A percentile compares a stretch with the other conserved stretches of the same genome.
phyloP scores from a whole-genome alignment of 129 eudicot genomes.

The Arctium lappa region DNA sequence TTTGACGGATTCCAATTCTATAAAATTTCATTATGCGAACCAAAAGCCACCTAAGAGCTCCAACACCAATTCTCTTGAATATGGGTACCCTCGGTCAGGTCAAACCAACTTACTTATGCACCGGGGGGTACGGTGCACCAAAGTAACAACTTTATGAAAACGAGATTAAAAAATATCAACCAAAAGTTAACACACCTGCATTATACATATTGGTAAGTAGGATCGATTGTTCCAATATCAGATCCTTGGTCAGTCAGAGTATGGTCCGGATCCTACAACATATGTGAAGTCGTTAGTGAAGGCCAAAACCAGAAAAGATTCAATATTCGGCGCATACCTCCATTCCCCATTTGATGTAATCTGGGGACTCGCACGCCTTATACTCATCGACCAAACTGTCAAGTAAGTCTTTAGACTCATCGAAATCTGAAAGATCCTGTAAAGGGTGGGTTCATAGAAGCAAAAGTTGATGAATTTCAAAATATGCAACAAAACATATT shows the following conservation, averaged over 20 bases:
- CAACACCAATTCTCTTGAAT: neutral
- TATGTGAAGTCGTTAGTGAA: neutral
- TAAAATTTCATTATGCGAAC: too few species aligned
- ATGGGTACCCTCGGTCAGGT: neutral
- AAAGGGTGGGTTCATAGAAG: neutral
- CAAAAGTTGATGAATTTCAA: neutral
- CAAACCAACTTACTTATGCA: neutral
- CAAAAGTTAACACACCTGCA: slow-evolving; percentile 1
- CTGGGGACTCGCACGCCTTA: slow-evolving; percentile 88
- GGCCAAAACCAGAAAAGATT: neutral
- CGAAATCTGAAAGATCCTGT: slow-evolving; percentile 88
- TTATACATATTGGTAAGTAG: slow-evolving; percentile 47
- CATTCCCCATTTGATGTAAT: slow-evolving; percentile 93
- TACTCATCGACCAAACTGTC: slow-evolving; percentile 87
- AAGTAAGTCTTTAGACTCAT: slow-evolving; percentile 73
- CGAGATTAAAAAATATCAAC: neutral
- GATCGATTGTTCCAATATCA: slow-evolving; percentile 61
- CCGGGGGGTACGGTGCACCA: neutral
- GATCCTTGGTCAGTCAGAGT: slow-evolving; percentile 63
- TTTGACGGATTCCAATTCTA: too few species aligned
- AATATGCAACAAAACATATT: neutral
- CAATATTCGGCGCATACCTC: slow-evolving; percentile 38
- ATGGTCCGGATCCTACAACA: slow-evolving; percentile 60
- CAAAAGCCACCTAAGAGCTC: neutral
- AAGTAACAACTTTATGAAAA: neutral